Conservation (phyloP, 805 yeast genomes). For the Myxozyma melibiosi region DNA sequence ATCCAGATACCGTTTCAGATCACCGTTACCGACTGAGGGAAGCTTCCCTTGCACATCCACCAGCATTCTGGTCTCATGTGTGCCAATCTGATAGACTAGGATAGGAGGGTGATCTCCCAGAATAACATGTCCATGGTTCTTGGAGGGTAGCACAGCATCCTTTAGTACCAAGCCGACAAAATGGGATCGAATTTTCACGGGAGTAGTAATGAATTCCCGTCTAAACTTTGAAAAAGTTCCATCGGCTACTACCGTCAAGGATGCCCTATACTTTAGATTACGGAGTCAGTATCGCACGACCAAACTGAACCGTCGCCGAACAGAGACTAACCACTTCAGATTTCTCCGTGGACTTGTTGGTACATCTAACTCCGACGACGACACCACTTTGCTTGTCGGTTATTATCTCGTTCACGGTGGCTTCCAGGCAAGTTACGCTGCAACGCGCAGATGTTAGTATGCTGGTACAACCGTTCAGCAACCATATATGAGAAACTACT, state of each 20-base stretch:
- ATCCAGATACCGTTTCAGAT: conserved; percentile 61
- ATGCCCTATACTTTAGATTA: conserved; percentile 51
- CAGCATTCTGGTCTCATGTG: conserved; percentile 79
- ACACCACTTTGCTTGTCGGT: conserved; percentile 54
- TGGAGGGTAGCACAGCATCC: conserved; percentile 74
- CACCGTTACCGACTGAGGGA: conserved; percentile 64
- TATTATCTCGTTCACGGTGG: conserved; percentile 72
- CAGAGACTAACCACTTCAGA: conserved; percentile 44
- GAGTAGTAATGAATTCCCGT: conserved; percentile 63
- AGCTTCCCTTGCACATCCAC: conserved; percentile 80
- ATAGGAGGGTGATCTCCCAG: conserved; percentile 87
- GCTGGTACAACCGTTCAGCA: not conserved
- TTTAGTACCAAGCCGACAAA: conserved; percentile 81
- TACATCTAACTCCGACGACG: conserved; percentile 74
- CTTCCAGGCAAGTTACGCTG: conserved; percentile 79
- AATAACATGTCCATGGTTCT: conserved; percentile 85
- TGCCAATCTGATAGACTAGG: conserved; percentile 82
- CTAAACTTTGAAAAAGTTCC: conserved; percentile 94
- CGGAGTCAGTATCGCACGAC: not conserved
- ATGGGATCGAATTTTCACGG: conserved; percentile 75
- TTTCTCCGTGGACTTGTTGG: conserved; percentile 40
- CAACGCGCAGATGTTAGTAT: not conserved
- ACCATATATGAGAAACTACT: not conserved
- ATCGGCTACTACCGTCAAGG: conserved; percentile 79
- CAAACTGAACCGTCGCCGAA: not conserved